These are phyloP conservation scores for Auricularia cornea DNA, from an alignment of 768 basidiomycete species.

Conservation along the genomic window DNA sequence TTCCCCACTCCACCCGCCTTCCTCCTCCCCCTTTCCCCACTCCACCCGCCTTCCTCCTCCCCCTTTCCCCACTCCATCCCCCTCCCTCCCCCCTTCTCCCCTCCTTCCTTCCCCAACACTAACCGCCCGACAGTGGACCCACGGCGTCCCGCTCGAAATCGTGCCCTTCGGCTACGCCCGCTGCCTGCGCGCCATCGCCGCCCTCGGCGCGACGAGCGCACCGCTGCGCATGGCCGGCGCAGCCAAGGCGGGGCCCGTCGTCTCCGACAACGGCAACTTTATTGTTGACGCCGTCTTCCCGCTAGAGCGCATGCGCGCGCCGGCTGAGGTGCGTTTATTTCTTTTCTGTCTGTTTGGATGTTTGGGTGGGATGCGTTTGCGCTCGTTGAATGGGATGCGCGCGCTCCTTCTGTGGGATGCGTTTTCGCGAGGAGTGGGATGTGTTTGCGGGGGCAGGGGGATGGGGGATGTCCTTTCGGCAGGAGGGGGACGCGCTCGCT, in stretches of 20 bases:
- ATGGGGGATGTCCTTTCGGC: no score
- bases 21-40: no score
- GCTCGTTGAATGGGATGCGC: background rate
- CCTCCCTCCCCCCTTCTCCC: no score
- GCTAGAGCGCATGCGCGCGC: slow-evolving; percentile 55
- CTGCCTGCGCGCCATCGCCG: slow-evolving; percentile 63
- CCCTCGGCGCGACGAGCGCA: slow-evolving; percentile 17
- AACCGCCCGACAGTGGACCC: slow-evolving; percentile 47
- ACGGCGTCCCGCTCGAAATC: slow-evolving; percentile 94
- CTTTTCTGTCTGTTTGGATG: no score
- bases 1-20: no score
- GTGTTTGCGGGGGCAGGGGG: no score
- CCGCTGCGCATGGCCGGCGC: slow-evolving; percentile 13
- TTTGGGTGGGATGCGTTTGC: background rate
- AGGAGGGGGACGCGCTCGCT: no score
- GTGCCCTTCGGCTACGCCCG: slow-evolving; percentile 93
- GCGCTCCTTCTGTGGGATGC: background rate
- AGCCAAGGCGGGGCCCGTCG: slow-evolving; percentile 78
- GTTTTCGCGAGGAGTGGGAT: no score
- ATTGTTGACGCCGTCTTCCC: slow-evolving; percentile 93
- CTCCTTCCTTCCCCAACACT: no score
- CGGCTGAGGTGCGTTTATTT: slow-evolving; percentile 47
- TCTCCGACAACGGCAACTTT: slow-evolving; percentile 96
- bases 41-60: no score
- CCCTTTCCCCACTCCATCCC: no score